A percentile compares a stretch with the other conserved stretches of the same genome.
Evolutionary conservation across 225 moss, liverwort and hornwort species (phyloP).

Genomic region (Pseudoscleropodium purum): DNA sequence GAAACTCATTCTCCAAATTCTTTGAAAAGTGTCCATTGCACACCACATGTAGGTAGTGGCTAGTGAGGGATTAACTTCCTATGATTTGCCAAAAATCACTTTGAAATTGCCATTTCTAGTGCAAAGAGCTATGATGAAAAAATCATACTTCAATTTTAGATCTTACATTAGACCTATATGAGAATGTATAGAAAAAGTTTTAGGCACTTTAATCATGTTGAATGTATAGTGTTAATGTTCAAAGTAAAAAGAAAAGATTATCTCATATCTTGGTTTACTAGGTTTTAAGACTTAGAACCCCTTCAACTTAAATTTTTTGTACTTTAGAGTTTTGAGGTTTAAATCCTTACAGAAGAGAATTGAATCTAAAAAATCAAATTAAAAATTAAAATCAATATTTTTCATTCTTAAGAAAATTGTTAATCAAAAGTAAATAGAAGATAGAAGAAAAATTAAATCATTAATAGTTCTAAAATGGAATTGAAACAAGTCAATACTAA

Average conservation of each 20-base stretch:
- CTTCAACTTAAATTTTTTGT: too few species aligned
- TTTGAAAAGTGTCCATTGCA: too few species aligned
- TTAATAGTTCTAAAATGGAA: background rate
- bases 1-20: too few species aligned
- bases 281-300: background rate
- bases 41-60: too few species aligned
- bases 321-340: background rate
- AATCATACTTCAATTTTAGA: accelerated
- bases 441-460: background rate
- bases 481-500: background rate
- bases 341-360: background rate
- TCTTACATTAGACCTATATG: background rate
- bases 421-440: too few species aligned
- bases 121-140: background rate
- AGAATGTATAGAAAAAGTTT: background rate
- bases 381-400: background rate
- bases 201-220: accelerated
- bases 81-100: too few species aligned
- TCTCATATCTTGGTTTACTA: background rate
- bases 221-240: background rate
- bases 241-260: background rate
- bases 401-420: background rate
- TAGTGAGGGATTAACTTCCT: too few species aligned
- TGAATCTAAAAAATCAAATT: background rate
- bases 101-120: background rate